Percentiles rank a stretch among this genome's conserved stretches.
Conservation (phyloP, 192 early-diverging fungal species). For the Umbelopsis sp. region DNA sequence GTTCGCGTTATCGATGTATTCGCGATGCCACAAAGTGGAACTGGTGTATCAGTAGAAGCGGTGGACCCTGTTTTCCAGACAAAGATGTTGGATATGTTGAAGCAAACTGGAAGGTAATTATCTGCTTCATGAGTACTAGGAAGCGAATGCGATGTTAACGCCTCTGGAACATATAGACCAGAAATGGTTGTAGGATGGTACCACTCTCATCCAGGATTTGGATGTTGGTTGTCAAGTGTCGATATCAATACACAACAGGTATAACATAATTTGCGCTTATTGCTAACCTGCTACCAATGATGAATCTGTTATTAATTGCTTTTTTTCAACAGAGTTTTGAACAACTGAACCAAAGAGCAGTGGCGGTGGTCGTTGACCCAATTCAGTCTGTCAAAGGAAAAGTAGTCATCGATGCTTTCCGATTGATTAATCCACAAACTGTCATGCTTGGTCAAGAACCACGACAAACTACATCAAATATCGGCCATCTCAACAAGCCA, state of each 20-base stretch:
- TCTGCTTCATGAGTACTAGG: not conserved
- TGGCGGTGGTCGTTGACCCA: slow-evolving; percentile 98
- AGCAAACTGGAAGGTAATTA: slow-evolving; percentile 92
- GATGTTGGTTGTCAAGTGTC: slow-evolving; percentile 99
- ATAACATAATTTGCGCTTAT: not conserved
- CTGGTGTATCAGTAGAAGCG: slow-evolving; percentile 98
- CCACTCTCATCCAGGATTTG: slow-evolving; percentile 99
- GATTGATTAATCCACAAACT: slow-evolving; percentile 90
- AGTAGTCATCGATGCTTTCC: slow-evolving; percentile 99
- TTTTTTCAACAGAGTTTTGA: slow-evolving; percentile 76
- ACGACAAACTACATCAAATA: slow-evolving; percentile 97
- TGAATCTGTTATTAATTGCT: not conserved
- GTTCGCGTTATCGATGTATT: slow-evolving; percentile 99
- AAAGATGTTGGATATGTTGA: slow-evolving; percentile 99
- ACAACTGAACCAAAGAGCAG: slow-evolving; percentile 88
- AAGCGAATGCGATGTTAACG: not conserved
- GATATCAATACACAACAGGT: slow-evolving; percentile 99
- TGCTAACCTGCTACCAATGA: not conserved
- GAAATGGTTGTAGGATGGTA: slow-evolving; percentile 99
- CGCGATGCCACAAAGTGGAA: slow-evolving; percentile 99
- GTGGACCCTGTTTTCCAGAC: slow-evolving; percentile 99
- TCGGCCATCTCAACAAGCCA: slow-evolving; percentile 97
- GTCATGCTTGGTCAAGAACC: slow-evolving; percentile 89
- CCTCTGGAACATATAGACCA: slow-evolving; percentile 55
- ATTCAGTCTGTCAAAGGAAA: slow-evolving; percentile 99